A percentile compares a stretch with the other conserved stretches of the same genome.
Evolutionary conservation across 306 rosid species (phyloP).

Genomic region (Morella rubra): DNA sequence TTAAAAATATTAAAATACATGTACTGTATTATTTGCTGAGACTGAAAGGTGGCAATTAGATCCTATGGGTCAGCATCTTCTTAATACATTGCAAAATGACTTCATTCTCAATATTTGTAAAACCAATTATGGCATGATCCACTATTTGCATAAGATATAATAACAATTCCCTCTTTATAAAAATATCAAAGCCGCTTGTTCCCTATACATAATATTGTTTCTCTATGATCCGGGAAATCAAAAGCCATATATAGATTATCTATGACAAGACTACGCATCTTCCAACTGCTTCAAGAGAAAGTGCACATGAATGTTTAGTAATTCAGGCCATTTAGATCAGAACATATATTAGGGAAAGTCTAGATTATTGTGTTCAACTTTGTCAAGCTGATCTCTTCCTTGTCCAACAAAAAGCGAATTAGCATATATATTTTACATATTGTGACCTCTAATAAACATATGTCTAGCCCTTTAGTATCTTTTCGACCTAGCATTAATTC

Average conservation of each 20-base stretch:
- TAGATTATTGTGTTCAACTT: constrained; percentile 42
- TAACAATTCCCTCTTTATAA: too few species aligned
- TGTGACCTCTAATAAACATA: constrained; percentile 39
- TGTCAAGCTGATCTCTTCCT: constrained; percentile 37
- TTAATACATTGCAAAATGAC: too few species aligned
- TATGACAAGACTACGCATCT: not conserved
- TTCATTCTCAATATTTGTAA: too few species aligned
- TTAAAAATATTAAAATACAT: too few species aligned
- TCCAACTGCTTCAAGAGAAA: not conserved
- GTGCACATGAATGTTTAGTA: not conserved
- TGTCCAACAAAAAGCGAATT: constrained; percentile 60
- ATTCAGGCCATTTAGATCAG: not conserved
- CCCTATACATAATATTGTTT: too few species aligned
- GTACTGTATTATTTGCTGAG: too few species aligned
- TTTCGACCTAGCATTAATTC: constrained; percentile 38
- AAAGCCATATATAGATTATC: not conserved
- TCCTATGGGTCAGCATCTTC: too few species aligned
- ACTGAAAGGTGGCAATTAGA: too few species aligned
- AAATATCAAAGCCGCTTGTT: too few species aligned
- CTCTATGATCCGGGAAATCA: too few species aligned
- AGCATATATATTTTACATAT: constrained; percentile 30
- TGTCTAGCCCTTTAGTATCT: constrained; percentile 27
- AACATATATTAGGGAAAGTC: not conserved
- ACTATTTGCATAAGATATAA: too few species aligned
- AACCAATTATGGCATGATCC: too few species aligned